Evolutionary conservation across 441 rosid species (phyloP).

Genomic region (Monsonia emarginata): DNA sequence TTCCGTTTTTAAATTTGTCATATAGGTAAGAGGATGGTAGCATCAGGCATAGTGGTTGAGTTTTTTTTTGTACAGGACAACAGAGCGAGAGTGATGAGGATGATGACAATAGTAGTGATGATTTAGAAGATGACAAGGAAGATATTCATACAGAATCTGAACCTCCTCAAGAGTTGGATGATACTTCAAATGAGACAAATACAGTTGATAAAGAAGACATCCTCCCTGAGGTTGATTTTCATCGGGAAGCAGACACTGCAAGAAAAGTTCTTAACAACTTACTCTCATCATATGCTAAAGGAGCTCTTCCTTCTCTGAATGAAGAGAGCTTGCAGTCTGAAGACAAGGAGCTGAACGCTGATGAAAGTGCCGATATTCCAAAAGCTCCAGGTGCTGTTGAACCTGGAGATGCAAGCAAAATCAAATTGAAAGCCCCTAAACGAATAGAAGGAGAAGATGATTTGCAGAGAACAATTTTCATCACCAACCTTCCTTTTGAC

Average conservation of each 20-base stretch:
- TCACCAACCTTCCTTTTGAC: constrained; percentile 78
- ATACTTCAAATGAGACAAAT: constrained; percentile 23
- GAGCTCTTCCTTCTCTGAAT: constrained; percentile 24
- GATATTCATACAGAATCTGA: constrained; percentile 21
- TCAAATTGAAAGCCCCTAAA: constrained; percentile 24
- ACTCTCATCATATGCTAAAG: constrained; percentile 39
- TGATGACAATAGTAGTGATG: constrained; percentile 48
- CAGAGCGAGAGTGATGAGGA: constrained; percentile 33
- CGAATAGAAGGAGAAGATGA: constrained; percentile 42
- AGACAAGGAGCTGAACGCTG: constrained; percentile 25
- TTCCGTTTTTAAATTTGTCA: not conserved
- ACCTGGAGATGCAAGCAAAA: constrained; percentile 32
- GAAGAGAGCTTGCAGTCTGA: constrained; percentile 26
- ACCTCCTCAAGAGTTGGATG: constrained; percentile 21
- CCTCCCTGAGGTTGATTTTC: constrained; percentile 43
- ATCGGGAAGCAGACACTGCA: constrained; percentile 58
- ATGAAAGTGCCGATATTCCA: constrained; percentile 21
- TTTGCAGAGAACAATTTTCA: constrained; percentile 59
- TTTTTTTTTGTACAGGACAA: constrained; percentile 32
- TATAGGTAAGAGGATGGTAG: not conserved
- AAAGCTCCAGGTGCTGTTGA: constrained; percentile 23
- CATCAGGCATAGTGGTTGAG: not conserved
- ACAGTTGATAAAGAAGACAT: constrained; percentile 27
- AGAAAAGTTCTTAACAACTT: constrained; percentile 63
- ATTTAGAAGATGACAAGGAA: constrained; percentile 41